Base-by-base conservation (phyloP, 148 eudicot species). In the Vaccinium myrtillus region DNA sequence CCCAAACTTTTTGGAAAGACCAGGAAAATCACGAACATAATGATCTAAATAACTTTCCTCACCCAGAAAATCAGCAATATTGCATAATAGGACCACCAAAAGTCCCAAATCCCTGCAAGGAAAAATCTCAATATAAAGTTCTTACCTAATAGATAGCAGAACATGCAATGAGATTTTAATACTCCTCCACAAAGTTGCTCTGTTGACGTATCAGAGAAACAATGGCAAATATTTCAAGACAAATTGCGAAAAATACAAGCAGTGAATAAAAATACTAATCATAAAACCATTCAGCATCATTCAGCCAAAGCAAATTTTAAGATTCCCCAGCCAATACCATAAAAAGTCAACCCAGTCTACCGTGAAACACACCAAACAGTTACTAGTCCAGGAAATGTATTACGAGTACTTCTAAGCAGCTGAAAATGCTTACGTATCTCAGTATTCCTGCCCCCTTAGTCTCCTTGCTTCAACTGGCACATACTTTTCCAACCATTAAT, bases 1-100 rank as follows among this genome's bases (percentile, higher is more conserved):
- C 82, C 80, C 87, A 63, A 81, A 84, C 63, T 88, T 89, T 86
- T 84, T 79, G 76, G 93, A 92, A 50, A 95, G 91, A 79, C 85
- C 82, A 78, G 99, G 99, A 89, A 97, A 97, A 89, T 97, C 99
- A 78, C 98, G 97, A 71, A 94, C 75, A 83, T 97, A 97, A 88
- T 97, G 91, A 85, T 97, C 99, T 87, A 92, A 84, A 84, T 93
- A 95, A 85, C 87, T 90, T 83, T 80, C 89, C 87, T 94, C 97
- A 19, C 90, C 92, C 82, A 97, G 85, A 86, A 89, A 86, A 82
- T 80, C 88, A 86, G 97, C 95, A 82, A 94, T 85, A 79, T 92
- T 88, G 85, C 89, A 91, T 85, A 95, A 86, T 50, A 97, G 92
- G 87, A 78, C 87, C 80, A 87, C 98, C 80, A 97, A 89, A 87